Conservation (phyloP, 805 yeast species). For the Hemisphaericaspora nanyangensis region DNA sequence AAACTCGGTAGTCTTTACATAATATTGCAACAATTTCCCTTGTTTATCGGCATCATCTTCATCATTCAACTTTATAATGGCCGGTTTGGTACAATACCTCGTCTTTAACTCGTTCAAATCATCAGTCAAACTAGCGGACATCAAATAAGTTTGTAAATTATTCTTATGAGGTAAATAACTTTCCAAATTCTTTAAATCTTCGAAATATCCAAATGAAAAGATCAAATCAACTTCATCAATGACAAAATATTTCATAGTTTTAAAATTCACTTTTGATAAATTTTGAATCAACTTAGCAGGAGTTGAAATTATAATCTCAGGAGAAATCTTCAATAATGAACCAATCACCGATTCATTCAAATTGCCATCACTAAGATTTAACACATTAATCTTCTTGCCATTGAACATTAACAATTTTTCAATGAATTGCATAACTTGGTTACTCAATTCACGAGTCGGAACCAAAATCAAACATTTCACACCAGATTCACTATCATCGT, state of each 20-base stretch:
- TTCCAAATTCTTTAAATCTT: constrained; percentile 69
- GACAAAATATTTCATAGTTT: constrained; percentile 63
- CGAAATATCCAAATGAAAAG: constrained; percentile 84
- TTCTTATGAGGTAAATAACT: constrained; percentile 66
- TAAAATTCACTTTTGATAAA: constrained; percentile 53
- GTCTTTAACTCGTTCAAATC: constrained; percentile 73
- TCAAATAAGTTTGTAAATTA: constrained; percentile 80
- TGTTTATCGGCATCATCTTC: constrained; percentile 48
- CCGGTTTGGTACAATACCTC: constrained; percentile 80
- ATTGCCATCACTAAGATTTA: constrained; percentile 61
- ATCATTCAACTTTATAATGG: constrained; percentile 74
- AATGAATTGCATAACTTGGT: constrained; percentile 73
- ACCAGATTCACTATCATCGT: constrained; percentile 9
- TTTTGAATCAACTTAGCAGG: constrained; percentile 70
- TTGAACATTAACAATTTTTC: constrained; percentile 68
- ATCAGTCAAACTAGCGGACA: constrained; percentile 94
- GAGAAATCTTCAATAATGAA: constrained; percentile 67
- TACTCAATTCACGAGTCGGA: constrained; percentile 89
- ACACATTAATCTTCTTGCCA: constrained; percentile 55
- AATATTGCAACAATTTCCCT: constrained; percentile 74
- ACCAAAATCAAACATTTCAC: constrained; percentile 71
- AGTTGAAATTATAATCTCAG: constrained; percentile 81
- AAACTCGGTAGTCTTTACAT: constrained; percentile 79
- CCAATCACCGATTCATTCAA: constrained; percentile 67
- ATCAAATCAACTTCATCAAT: constrained; percentile 95